phyloP scores from a whole-genome alignment of 306 rosid genomes.

The Aeschynomene evenia region DNA sequence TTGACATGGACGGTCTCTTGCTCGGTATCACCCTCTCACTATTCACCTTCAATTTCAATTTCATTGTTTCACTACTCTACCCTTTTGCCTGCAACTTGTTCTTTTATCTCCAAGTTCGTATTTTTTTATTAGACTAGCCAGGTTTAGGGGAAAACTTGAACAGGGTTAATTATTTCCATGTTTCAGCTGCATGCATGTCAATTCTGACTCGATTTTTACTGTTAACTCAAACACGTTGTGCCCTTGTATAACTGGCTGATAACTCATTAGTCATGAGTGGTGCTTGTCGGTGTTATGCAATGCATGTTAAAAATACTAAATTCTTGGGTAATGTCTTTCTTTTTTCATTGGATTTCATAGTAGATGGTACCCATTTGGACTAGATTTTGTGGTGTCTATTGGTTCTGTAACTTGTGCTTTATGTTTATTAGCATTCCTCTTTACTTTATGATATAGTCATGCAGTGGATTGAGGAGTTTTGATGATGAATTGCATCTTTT shows the following conservation, averaged over 20 bases:
- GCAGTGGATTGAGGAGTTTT: slow-evolving; percentile 19
- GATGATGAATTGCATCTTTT: neutral
- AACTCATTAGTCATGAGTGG: neutral
- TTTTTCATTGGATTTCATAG: too few relatives aligned
- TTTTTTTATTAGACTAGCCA: neutral
- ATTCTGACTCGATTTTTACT: neutral
- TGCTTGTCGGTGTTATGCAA: neutral
- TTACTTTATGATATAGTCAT: too few relatives aligned
- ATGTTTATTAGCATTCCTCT: neutral
- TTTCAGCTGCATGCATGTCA: neutral
- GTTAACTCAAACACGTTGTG: neutral
- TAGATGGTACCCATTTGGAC: neutral
- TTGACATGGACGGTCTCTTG: slow-evolving; percentile 97
- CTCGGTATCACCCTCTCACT: slow-evolving; percentile 57
- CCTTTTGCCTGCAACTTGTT: neutral
- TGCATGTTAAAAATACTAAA: too few relatives aligned
- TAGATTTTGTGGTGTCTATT: neutral
- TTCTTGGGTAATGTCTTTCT: too few relatives aligned
- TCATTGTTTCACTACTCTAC: too few relatives aligned
- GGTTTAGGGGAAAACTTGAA: neutral
- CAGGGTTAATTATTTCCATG: neutral
- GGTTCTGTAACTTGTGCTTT: neutral
- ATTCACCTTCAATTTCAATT: neutral
- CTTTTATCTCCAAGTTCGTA: neutral
- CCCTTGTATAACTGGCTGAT: neutral